These are phyloP conservation scores for Emericellopsis atlantica DNA, from an alignment of 2,329 filamentous ascomycete genomes.

Conservation along the genomic window DNA sequence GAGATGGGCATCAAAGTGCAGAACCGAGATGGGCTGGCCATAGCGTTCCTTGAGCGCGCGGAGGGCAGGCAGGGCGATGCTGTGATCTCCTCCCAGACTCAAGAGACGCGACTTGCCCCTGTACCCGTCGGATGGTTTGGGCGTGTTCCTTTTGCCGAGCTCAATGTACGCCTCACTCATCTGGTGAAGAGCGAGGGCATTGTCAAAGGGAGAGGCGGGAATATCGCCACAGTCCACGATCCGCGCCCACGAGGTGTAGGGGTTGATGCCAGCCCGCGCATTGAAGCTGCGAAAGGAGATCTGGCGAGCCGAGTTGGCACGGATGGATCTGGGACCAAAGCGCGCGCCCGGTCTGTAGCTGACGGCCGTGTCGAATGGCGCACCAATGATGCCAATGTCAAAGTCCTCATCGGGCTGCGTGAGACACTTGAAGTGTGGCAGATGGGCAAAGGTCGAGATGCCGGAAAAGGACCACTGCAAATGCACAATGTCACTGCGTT, in stretches of 20 bases:
- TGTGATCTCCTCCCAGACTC: slow-evolving; percentile 64
- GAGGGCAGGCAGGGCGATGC: slow-evolving; percentile 55
- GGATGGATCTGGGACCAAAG: slow-evolving; percentile 80
- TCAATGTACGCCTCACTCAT: slow-evolving; percentile 74
- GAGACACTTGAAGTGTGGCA: slow-evolving; percentile 51
- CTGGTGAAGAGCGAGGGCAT: slow-evolving; percentile 65
- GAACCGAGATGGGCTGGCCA: slow-evolving; percentile 49
- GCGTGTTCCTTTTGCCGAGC: slow-evolving; percentile 35
- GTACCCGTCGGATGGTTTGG: slow-evolving; percentile 10
- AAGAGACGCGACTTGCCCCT: slow-evolving; percentile 40
- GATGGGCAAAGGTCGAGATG: slow-evolving; percentile 59
- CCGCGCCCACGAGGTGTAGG: slow-evolving; percentile 69
- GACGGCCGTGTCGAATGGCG: slow-evolving; percentile 59
- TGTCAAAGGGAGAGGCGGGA: slow-evolving; percentile 77
- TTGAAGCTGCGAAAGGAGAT: slow-evolving; percentile 70
- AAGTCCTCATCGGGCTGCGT: slow-evolving; percentile 44
- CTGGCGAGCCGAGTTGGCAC: slow-evolving; percentile 71
- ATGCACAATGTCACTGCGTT: too few species aligned
- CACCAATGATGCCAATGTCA: slow-evolving; percentile 56
- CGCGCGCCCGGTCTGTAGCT: slow-evolving; percentile 39
- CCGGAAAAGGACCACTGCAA: slow-evolving; percentile 38
- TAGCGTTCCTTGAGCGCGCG: slow-evolving; percentile 52
- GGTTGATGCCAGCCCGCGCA: slow-evolving; percentile 69
- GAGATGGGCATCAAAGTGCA: slow-evolving; percentile 68
- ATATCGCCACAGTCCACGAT: slow-evolving; percentile 88